Evolutionary conservation across 176 grass and related monocot species (phyloP).

Genomic region (Oryza meyeriana): DNA sequence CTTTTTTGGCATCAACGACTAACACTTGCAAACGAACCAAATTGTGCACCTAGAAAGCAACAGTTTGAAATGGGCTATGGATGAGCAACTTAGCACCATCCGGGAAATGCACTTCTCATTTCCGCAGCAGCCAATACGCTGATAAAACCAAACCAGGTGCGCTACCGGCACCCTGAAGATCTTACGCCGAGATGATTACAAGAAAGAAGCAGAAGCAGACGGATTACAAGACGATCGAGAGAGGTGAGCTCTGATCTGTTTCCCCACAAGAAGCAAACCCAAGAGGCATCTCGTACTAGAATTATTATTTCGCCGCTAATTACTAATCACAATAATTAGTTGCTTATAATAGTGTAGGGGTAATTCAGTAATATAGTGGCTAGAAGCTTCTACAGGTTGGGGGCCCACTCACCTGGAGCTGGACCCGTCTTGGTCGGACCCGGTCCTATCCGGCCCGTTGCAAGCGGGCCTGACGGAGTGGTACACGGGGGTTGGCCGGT

Average conservation of each 20-base stretch:
- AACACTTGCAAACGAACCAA: neutral
- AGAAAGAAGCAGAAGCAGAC: too few relatives aligned
- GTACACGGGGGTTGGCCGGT: constrained; percentile 54
- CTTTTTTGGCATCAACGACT: neutral
- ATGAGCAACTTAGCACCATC: neutral
- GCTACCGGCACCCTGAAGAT: neutral
- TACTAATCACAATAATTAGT: neutral
- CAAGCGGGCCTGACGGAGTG: constrained; percentile 28
- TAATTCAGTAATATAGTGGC: neutral
- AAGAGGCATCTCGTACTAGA: neutral
- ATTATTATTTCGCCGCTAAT: neutral
- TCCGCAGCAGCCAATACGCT: neutral
- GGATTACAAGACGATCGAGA: constrained; percentile 7
- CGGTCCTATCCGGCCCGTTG: constrained; percentile 40
- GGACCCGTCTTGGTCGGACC: constrained; percentile 52
- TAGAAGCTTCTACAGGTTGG: constrained; percentile 30
- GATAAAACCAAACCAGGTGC: neutral
- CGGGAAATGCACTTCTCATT: constrained; percentile 17
- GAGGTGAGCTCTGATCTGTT: neutral
- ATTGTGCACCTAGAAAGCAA: neutral
- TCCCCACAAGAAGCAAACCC: neutral
- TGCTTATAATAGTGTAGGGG: too few relatives aligned
- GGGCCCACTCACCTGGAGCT: constrained; percentile 47
- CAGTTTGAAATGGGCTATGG: neutral
- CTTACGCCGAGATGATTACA: neutral